Evolutionary conservation across 208 protist genomes (phyloP), one percentile per base, ranked within the genome.

Genomic region (Wallacemonas sp.): DNA sequence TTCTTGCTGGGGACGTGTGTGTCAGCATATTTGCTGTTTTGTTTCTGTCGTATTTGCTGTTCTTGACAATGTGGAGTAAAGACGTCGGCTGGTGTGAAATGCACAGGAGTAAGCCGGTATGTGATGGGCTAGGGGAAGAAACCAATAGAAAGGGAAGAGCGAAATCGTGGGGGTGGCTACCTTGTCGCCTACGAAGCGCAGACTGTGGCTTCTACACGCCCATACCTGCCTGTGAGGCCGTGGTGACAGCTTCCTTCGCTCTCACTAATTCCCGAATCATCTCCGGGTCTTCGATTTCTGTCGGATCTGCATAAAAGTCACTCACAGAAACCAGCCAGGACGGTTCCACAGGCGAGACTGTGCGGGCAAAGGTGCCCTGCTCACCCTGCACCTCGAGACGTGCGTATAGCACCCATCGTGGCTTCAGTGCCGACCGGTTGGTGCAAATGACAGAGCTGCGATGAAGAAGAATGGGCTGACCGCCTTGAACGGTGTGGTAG

Each of bases 371-470:
- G 19, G 76, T 89, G 27, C 77, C 87, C 11, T 80, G 77, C 19
- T 88, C 64, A 9, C 83, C 84, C 38, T 96, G 90, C 26, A 96
- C 75, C 55, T 93, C 87, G 17, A 96, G 81, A 14, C 88, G 82
- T 45, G 94, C 88, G 64, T 92, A 96, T 19, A 96, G 62, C 41
- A 96, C 73, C 88, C 90, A 96, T 36, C 47, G 39, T 2, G 87
- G 85, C 30, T 17, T 47, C 14, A 19, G 60, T 12, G 47, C 69
- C 31, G 68, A n/a, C 2, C 46, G 45, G 31, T 63, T 30, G 2
- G 27, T 5, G 12, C 26, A 49, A 3, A 92, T 36, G 0, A 81
- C 67, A 4, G 82, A 96, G 21, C 91, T 75, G 6, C 66, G 70
- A 38, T 95, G 78, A 15, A 90, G 61, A 3, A 38, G 45, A 0